Evolutionary conservation across 2,329 filamentous ascomycete genomes (phyloP).

Genomic region (Ramularia collo-cygni): DNA sequence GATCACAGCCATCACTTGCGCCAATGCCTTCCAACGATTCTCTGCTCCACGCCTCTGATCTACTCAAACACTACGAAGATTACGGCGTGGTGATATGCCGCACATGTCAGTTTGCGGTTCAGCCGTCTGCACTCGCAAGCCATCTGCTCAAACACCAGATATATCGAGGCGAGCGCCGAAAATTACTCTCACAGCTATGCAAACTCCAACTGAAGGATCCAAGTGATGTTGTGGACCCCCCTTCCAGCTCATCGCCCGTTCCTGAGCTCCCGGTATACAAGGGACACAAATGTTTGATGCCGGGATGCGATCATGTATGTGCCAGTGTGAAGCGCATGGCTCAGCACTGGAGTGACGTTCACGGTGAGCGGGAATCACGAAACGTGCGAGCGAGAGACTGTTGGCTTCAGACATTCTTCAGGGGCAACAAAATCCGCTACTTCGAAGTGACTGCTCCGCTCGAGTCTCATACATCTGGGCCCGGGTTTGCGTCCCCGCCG

Average conservation of each 20-base stretch:
- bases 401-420: constrained; percentile 18
- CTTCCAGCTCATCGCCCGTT: constrained; percentile 3
- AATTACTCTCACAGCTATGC: constrained; percentile 9
- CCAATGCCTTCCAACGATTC: too few relatives aligned
- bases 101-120: constrained; percentile 13
- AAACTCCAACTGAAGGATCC: constrained; percentile 11
- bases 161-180: constrained; percentile 13
- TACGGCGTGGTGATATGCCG: constrained; percentile 15
- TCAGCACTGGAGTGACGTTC: constrained; percentile 13
- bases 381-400: constrained; percentile 11
- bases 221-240: background rate
- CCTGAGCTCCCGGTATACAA: constrained; percentile 10
- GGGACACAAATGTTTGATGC: constrained; percentile 8
- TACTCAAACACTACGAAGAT: constrained; percentile 12
- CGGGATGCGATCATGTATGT: constrained; percentile 11
- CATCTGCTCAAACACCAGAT: constrained; percentile 15
- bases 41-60: background rate
- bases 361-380: constrained; percentile 14
- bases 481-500: too few relatives aligned
- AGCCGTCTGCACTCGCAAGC: constrained; percentile 11
- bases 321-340: constrained; percentile 16
- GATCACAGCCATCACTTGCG: too few relatives aligned
- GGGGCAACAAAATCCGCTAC: constrained; percentile 17
- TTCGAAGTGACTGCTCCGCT: constrained; percentile 13
- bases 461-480: constrained; percentile 7